Conservation (phyloP, 1,139 yeast species). For the Neolecta irregularis region DNA sequence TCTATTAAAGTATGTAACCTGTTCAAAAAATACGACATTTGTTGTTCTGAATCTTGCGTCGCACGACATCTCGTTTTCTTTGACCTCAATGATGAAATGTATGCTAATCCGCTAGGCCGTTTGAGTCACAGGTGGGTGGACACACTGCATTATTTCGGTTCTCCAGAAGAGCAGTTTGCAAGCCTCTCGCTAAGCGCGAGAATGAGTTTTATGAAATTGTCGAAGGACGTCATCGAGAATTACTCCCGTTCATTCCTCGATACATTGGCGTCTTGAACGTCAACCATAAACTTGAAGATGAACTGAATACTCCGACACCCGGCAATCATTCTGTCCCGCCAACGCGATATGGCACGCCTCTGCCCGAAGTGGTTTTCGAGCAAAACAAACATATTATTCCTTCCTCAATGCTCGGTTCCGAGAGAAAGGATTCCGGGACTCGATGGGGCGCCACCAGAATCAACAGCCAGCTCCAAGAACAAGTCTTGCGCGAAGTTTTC, state of each 20-base stretch:
- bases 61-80: no score
- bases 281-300: slow-evolving; percentile 51
- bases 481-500: slow-evolving; percentile 55
- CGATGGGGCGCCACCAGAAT: slow-evolving; percentile 46
- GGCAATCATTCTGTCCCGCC: slow-evolving; percentile 2
- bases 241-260: slow-evolving; percentile 74
- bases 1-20: no score
- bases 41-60: no score
- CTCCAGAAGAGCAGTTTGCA: slow-evolving; percentile 87
- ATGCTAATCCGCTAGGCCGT: slow-evolving; percentile 43
- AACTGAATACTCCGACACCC: slow-evolving; percentile 9
- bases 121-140: slow-evolving; percentile 85
- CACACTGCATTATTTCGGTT: slow-evolving; percentile 93
- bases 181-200: slow-evolving; percentile 78
- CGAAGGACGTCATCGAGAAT: slow-evolving; percentile 58
- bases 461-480: slow-evolving; percentile 48
- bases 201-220: slow-evolving; percentile 82
- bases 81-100: no score
- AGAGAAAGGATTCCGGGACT: not conserved
- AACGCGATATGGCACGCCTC: not conserved
- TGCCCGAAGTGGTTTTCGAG: slow-evolving; percentile 14
- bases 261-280: slow-evolving; percentile 90
- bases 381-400: slow-evolving; percentile 13
- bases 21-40: no score
- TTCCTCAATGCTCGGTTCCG: not conserved